Evolutionary conservation across 345 rosid species (phyloP).

Genomic region (Leavenworthia alabamica): DNA sequence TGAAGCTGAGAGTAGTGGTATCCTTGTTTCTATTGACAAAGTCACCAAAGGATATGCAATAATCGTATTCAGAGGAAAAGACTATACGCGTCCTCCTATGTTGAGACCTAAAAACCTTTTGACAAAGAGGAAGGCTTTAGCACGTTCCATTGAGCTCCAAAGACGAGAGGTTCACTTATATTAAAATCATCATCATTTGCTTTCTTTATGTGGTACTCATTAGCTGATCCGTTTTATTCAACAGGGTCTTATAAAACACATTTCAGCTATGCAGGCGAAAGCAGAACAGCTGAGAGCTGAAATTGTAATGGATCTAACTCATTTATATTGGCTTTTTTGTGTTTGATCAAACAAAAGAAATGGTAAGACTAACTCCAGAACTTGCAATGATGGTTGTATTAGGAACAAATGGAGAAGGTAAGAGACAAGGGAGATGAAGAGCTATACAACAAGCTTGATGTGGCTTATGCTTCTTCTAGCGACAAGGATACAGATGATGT

Average conservation of each 20-base stretch:
- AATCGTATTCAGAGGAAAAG: conserved; percentile 74
- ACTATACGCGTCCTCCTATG: conserved; percentile 72
- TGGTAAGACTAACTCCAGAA: conserved; percentile 3
- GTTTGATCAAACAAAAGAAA: neutral
- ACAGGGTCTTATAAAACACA: conserved; percentile 78
- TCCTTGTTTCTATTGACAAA: conserved; percentile 80
- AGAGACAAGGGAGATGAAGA: conserved; percentile 52
- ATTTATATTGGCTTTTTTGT: neutral
- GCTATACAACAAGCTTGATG: conserved; percentile 59
- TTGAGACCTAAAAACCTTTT: conserved; percentile 83
- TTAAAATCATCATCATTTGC: neutral
- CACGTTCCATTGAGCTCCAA: conserved; percentile 93
- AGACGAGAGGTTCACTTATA: conserved; percentile 58
- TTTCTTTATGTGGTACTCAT: conserved; percentile 1
- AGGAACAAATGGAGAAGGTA: conserved; percentile 61
- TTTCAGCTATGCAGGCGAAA: conserved; percentile 42
- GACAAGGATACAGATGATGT: conserved; percentile 53
- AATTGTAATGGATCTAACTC: conserved; percentile 42
- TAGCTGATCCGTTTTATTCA: conserved; percentile 18
- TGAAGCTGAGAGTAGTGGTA: conserved; percentile 93
- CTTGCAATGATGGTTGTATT: neutral
- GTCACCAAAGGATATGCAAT: conserved; percentile 87
- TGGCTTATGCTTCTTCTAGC: conserved; percentile 53
- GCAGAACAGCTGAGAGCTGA: conserved; percentile 66
- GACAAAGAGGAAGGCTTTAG: conserved; percentile 94